Percentiles rank a stretch among this genome's conserved stretches.
Evolutionary conservation across 768 basidiomycete genomes (phyloP).

Genomic region (Lentinula lateritia): DNA sequence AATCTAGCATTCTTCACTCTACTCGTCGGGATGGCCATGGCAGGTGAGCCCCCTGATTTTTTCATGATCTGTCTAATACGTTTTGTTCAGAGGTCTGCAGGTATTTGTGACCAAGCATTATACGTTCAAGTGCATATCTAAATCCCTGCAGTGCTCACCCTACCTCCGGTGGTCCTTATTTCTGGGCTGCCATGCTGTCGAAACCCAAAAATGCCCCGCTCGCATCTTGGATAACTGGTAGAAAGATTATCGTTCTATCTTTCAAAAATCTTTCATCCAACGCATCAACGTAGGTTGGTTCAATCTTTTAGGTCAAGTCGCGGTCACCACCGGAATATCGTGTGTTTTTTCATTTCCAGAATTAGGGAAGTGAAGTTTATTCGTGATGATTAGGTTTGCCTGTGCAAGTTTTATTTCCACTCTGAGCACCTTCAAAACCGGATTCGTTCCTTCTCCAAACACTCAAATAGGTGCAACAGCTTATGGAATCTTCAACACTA

Average conservation of each 20-base stretch:
- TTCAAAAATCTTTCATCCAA: background rate
- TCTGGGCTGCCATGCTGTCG: constrained; percentile 77
- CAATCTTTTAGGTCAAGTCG: constrained; percentile 70
- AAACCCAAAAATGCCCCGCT: constrained; percentile 50
- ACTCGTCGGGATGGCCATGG: constrained; percentile 72
- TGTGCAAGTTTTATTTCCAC: constrained; percentile 69
- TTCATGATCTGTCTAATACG: background rate
- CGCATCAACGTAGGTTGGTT: constrained; percentile 47
- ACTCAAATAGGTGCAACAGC: constrained; percentile 51
- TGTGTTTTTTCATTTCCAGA: constrained; percentile 16
- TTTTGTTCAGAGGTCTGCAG: constrained; percentile 40
- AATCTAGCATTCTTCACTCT: constrained; percentile 57
- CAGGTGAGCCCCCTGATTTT: constrained; percentile 33
- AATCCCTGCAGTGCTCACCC: constrained; percentile 53
- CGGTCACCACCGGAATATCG: constrained; percentile 72
- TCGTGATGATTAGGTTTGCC: constrained; percentile 38
- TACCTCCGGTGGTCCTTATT: constrained; percentile 71
- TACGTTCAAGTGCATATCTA: background rate
- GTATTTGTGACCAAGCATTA: constrained; percentile 20
- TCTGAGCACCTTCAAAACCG: constrained; percentile 49
- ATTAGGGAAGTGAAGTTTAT: background rate
- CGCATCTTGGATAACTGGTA: constrained; percentile 68
- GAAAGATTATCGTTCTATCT: background rate
- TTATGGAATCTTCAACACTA: background rate
- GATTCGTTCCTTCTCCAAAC: constrained; percentile 51